These are phyloP conservation scores for Achaetomium macrosporum DNA, from an alignment of 2,329 filamentous ascomycete species.

Conservation along the genomic window DNA sequence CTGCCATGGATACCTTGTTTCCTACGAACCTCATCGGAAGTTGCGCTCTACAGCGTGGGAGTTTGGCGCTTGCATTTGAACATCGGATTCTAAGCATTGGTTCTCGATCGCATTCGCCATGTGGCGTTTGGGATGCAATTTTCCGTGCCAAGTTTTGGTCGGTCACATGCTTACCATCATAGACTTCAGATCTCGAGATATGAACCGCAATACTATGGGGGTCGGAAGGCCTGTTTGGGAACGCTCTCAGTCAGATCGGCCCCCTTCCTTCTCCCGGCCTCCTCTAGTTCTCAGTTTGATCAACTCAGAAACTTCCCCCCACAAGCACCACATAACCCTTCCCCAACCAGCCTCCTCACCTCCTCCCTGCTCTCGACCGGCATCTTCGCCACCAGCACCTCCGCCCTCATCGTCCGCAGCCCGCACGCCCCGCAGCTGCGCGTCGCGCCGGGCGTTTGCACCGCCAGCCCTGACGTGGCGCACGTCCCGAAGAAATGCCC, in stretches of 20 bases:
- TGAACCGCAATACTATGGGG: no score
- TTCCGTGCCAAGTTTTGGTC: background rate
- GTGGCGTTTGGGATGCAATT: background rate
- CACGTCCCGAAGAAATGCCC: conserved; percentile 41
- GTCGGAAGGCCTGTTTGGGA: no score
- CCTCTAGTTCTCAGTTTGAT: no score
- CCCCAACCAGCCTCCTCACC: conserved; percentile 19
- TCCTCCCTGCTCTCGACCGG: conserved; percentile 23
- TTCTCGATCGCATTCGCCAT: background rate
- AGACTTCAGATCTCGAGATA: background rate
- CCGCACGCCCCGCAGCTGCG: conserved; percentile 51
- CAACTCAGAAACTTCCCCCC: conserved; percentile 34
- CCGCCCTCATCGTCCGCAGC: conserved; percentile 42
- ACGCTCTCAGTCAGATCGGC: no score
- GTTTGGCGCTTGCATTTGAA: conserved; percentile 1
- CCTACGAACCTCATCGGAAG: background rate
- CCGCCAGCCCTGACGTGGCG: conserved; percentile 48
- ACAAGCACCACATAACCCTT: conserved; percentile 30
- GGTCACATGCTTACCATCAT: background rate
- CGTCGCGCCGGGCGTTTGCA: conserved; percentile 49
- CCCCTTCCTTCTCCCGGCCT: no score
- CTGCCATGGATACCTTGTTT: conserved; percentile 9
- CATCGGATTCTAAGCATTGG: conserved; percentile 1
- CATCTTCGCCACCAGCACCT: conserved; percentile 33
- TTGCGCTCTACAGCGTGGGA: conserved; percentile 10